phyloP scores from a whole-genome alignment of 2,329 filamentous ascomycete species.

The Hypoxylon sp. region DNA sequence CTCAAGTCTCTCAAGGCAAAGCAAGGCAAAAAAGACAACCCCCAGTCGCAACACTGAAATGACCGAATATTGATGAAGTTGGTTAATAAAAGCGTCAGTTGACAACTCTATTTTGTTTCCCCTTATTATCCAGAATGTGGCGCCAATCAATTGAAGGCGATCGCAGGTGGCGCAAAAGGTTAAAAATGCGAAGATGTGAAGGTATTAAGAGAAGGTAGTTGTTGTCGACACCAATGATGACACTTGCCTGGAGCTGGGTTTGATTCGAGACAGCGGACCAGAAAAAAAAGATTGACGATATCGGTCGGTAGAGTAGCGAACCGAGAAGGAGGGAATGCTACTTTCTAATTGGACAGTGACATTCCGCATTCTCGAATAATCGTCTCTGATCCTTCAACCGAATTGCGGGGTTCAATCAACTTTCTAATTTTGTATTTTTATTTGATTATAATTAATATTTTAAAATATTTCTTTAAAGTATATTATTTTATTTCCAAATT shows the following conservation, averaged over 20 bases:
- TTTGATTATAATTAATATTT: slow-evolving; percentile 1
- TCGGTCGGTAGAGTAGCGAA: slow-evolving; percentile 44
- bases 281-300: slow-evolving; percentile 40
- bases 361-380: slow-evolving; percentile 40
- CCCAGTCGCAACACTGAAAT: slow-evolving; percentile 15
- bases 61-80: slow-evolving; percentile 34
- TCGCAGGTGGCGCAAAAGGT: slow-evolving; percentile 33
- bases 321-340: slow-evolving; percentile 33
- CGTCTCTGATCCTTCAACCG: slow-evolving; percentile 33
- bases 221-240: slow-evolving; percentile 32
- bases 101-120: slow-evolving; percentile 14
- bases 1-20: too few species aligned
- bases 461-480: too few species aligned
- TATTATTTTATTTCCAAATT: not conserved
- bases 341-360: slow-evolving; percentile 36
- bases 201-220: slow-evolving; percentile 17
- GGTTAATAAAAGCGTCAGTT: slow-evolving; percentile 18
- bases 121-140: slow-evolving; percentile 11
- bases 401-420: slow-evolving; percentile 41
- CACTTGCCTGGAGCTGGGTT: slow-evolving; percentile 15
- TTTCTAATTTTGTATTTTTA: slow-evolving; percentile 1
- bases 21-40: slow-evolving; percentile 11
- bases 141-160: slow-evolving; percentile 33
- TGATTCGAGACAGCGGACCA: slow-evolving; percentile 26
- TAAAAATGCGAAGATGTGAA: slow-evolving; percentile 15